A percentile compares a stretch with the other conserved stretches of the same genome.
phyloP scores from a whole-genome alignment of 768 basidiomycete species.

The Pisolithus sp. region DNA sequence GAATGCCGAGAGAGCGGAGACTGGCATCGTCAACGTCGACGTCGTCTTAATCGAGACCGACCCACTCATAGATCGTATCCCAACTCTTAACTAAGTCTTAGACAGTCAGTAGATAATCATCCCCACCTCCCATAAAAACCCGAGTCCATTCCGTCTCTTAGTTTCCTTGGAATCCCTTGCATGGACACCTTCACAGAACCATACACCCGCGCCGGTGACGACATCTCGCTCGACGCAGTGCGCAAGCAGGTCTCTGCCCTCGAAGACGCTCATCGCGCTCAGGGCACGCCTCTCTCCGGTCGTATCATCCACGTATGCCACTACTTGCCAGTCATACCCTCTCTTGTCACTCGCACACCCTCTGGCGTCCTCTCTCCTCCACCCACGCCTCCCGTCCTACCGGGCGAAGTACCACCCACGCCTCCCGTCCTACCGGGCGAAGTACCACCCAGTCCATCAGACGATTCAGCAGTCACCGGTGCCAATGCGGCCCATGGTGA shows the following conservation, averaged over 20 bases:
- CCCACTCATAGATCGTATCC: too few species aligned
- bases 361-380: constrained; percentile 66
- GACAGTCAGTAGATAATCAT: too few species aligned
- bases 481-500: background rate
- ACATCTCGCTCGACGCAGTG: constrained; percentile 66
- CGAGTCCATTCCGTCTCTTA: too few species aligned
- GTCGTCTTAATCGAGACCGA: too few species aligned
- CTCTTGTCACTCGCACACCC: constrained; percentile 39
- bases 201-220: constrained; percentile 56
- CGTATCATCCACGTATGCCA: constrained; percentile 90
- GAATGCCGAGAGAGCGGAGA: too few species aligned
- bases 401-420: constrained; percentile 53
- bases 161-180: background rate
- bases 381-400: constrained; percentile 62
- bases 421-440: constrained; percentile 57
- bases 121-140: too few species aligned
- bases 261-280: constrained; percentile 63
- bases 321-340: constrained; percentile 74
- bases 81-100: too few species aligned
- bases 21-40: too few species aligned
- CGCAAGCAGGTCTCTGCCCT: constrained; percentile 64
- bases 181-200: constrained; percentile 77
- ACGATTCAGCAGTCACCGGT: constrained; percentile 7
- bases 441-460: constrained; percentile 33
- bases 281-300: constrained; percentile 72